Evolutionary conservation across 2,329 filamentous ascomycete species (phyloP), one percentile per base, ranked within the genome.

Genomic region (Cordyceps pruinosa): DNA sequence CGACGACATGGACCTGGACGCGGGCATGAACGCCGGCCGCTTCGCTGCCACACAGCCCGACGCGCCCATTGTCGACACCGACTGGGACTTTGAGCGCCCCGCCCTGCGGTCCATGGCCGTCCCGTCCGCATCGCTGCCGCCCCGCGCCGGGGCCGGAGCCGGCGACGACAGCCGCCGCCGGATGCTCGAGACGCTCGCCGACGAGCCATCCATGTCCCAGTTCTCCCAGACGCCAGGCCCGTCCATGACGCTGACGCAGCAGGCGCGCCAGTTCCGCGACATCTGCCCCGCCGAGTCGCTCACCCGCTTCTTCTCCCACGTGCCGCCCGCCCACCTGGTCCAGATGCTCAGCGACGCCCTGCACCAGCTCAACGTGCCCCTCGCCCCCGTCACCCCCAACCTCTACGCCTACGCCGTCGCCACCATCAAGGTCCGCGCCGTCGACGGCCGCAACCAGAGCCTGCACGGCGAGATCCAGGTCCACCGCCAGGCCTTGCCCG

Each of bases 1-100:
- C 28, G 81, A 89, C 62, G 72, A 79, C 13, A 92, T 93, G 85
- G 87, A 92, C 37, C 68, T 92, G 54, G 89, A 95, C 65, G 66
- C 70, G 39, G 67, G 70, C 15, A 62, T 71, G 66, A 75, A 68
- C 66, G 72, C 63, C 4, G 71, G 74, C 37, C 77, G 76, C 30
- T 79, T 93, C 61, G 84, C 90, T 2, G 85, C 89, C n/a, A 95
- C 91, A 0, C 91, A 97, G 66, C 92, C 94, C 28, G 89, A 94
- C 67, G 84, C 85, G 7, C 86, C 88, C 41, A 82, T 88, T 60
- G 81, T 80, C 60, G 90, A 96, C 60, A 81, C 83, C 52, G 76
- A 88, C 23, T 92, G 94, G 71, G 92, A 97, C 69, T 97, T 90
- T 89, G 92, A 96, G 69, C 84, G 86, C 7, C 90, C 90, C 0